Evolutionary conservation across 768 basidiomycete genomes (phyloP).

Genomic region (Calocybe cyanea): DNA sequence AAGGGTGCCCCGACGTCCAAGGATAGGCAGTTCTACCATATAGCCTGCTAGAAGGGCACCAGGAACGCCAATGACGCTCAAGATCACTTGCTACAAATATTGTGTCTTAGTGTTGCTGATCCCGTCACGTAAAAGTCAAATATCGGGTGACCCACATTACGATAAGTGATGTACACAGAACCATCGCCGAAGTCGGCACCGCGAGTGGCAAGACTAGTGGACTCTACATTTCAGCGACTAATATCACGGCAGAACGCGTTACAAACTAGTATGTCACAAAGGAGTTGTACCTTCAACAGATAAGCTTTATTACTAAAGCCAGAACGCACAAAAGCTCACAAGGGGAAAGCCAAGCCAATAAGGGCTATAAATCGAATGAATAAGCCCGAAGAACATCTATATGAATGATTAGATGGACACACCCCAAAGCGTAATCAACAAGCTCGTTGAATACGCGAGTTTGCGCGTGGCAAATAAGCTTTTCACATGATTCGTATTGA

Average conservation of each 20-base stretch:
- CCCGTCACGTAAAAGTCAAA: neutral
- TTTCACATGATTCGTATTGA: slow-evolving; percentile 41
- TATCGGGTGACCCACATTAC: slow-evolving; percentile 44
- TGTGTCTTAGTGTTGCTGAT: neutral
- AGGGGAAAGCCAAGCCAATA: slow-evolving; percentile 73
- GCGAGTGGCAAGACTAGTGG: slow-evolving; percentile 53
- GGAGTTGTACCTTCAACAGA: slow-evolving; percentile 36
- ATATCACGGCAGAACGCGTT: no score
- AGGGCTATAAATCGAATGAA: slow-evolving; percentile 40
- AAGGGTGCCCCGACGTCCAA: slow-evolving; percentile 68
- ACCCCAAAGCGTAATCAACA: slow-evolving; percentile 57
- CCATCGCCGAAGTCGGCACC: slow-evolving; percentile 70
- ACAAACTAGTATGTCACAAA: slow-evolving; percentile 54
- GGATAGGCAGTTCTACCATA: slow-evolving; percentile 58
- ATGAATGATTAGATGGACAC: slow-evolving; percentile 6
- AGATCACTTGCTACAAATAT: slow-evolving; percentile 55
- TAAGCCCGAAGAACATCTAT: neutral
- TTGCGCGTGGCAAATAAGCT: slow-evolving; percentile 60
- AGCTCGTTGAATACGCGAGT: slow-evolving; percentile 61
- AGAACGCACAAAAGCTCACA: slow-evolving; percentile 47
- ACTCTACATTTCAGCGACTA: no score
- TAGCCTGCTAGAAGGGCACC: slow-evolving; percentile 71
- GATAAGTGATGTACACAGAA: slow-evolving; percentile 67
- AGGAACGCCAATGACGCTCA: slow-evolving; percentile 65
- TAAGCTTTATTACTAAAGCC: slow-evolving; percentile 3